phyloP scores from a whole-genome alignment of 306 rosid genomes.

The Rosa lucieae region DNA sequence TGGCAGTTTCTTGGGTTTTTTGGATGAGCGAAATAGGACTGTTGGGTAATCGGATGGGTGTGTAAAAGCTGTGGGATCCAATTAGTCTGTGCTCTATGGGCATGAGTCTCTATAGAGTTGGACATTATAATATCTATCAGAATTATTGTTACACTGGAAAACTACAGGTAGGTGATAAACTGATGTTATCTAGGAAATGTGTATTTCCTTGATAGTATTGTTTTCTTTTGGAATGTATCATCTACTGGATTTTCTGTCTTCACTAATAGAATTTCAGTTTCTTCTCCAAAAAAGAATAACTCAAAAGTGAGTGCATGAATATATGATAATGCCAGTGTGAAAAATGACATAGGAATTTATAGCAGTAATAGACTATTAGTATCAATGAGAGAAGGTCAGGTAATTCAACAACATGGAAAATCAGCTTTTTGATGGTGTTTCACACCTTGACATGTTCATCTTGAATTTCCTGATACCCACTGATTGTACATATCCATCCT shows the following conservation, averaged over 20 bases:
- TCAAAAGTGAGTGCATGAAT: neutral
- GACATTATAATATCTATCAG: too few species aligned
- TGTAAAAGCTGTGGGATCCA: too few species aligned
- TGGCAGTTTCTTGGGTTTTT: too few species aligned
- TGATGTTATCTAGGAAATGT: neutral
- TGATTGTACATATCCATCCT: conserved; percentile 87
- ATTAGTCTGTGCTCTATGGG: too few species aligned
- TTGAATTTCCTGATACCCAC: conserved; percentile 50
- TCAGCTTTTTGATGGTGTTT: conserved; percentile 9
- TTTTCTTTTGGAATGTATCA: too few species aligned
- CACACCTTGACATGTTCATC: conserved; percentile 40
- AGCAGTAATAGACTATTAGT: neutral
- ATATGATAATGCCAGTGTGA: neutral
- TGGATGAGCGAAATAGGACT: too few species aligned
- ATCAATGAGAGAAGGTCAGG: neutral
- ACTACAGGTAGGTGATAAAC: neutral
- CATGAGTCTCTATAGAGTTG: too few species aligned
- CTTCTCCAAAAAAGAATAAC: neutral
- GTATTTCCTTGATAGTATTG: too few species aligned
- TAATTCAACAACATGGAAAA: neutral
- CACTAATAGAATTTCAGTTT: too few species aligned
- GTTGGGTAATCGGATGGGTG: too few species aligned
- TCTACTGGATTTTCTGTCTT: neutral
- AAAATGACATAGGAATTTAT: neutral
- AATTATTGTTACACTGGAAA: too few species aligned